Evolutionary conservation across 1,284 basidiomycete genomes (phyloP), one percentile per base, ranked within the genome.

Genomic region (Afroboletus lepidellus): DNA sequence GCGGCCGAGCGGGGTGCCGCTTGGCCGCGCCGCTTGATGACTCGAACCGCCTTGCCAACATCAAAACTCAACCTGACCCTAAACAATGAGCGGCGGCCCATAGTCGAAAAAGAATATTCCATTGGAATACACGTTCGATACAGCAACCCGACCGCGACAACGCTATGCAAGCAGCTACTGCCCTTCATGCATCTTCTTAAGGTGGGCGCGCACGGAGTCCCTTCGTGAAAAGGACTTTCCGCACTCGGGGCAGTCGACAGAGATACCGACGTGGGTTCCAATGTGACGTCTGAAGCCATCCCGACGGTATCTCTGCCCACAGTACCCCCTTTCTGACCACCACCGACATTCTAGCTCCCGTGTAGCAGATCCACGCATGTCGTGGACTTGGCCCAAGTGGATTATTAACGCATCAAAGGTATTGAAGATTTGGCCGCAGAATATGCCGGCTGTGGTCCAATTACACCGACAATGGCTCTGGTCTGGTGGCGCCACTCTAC

Each of bases 171-270:
- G 4, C 12, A 20, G 20, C 23, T 15, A 50, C 25, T 34, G 0
- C 9, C 21, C 30, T 8, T 15, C 34, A 9, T 64, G 60, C 0
- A 1, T 0, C 8, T 27, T 52, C 41, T 21, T 50, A 5, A 0
- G 0, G 15, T 61, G 62, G 0, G 27, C 21, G 2, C 38, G 51
- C 42, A 63, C 13, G 0, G 52, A 15, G n/a, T 62, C 60, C 0
- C 2, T 8, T 0, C 58, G 43, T 7, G 54, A 62, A 16, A 24
- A 61, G 2, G 15, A 3, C 20, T 47, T 65, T 3, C n/a, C 41
- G 2, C 60, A 61, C 2, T 8, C 36, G 1, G n/a, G 5, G 33
- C 37, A 61, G 9, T 15, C 0, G 8, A 47, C 29, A 5, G 27
- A 20, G 3, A 8, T 2, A 0, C 41, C 21, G 0, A 53, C 1